Percentiles rank a stretch among this genome's conserved stretches.
Conservation (phyloP, 2,329 filamentous ascomycete species). For the Samsoniella hepiali region DNA sequence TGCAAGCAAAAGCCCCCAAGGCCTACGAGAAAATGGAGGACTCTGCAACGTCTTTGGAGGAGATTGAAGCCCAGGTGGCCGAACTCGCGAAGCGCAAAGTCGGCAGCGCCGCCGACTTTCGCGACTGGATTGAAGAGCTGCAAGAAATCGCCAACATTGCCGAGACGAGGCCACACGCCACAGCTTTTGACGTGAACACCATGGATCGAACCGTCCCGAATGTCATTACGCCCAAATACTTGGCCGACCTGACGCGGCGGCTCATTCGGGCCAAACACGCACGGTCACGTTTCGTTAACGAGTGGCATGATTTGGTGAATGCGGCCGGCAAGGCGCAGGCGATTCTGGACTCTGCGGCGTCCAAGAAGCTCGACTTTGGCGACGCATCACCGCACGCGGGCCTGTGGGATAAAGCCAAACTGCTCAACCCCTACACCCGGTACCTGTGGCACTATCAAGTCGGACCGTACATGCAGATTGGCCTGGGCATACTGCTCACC, state of each 20-base stretch:
- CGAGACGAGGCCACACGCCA: slow-evolving; percentile 52
- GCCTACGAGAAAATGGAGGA: slow-evolving; percentile 87
- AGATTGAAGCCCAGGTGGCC: slow-evolving; percentile 74
- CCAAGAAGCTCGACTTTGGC: slow-evolving; percentile 75
- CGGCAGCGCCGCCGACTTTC: slow-evolving; percentile 69
- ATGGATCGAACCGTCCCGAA: slow-evolving; percentile 59
- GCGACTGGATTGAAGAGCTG: slow-evolving; percentile 95
- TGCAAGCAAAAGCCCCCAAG: slow-evolving; percentile 76
- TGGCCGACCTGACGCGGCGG: slow-evolving; percentile 83
- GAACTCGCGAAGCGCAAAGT: slow-evolving; percentile 79
- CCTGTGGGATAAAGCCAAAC: slow-evolving; percentile 50
- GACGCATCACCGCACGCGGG: slow-evolving; percentile 53
- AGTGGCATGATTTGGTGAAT: slow-evolving; percentile 78
- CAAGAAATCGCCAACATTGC: slow-evolving; percentile 70
- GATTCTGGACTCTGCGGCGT: slow-evolving; percentile 78
- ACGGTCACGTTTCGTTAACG: slow-evolving; percentile 75
- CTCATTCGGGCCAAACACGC: slow-evolving; percentile 79
- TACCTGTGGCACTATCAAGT: slow-evolving; percentile 74
- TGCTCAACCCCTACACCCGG: slow-evolving; percentile 78
- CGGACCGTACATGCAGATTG: slow-evolving; percentile 64
- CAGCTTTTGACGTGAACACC: slow-evolving; percentile 40
- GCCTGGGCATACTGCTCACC: slow-evolving; percentile 64
- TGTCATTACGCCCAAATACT: slow-evolving; percentile 87
- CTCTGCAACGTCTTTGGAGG: slow-evolving; percentile 72
- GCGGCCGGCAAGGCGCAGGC: slow-evolving; percentile 73